A percentile compares a stretch with the other conserved stretches of the same genome.
phyloP scores from a whole-genome alignment of 345 rosid genomes.

The Populus nigra region DNA sequence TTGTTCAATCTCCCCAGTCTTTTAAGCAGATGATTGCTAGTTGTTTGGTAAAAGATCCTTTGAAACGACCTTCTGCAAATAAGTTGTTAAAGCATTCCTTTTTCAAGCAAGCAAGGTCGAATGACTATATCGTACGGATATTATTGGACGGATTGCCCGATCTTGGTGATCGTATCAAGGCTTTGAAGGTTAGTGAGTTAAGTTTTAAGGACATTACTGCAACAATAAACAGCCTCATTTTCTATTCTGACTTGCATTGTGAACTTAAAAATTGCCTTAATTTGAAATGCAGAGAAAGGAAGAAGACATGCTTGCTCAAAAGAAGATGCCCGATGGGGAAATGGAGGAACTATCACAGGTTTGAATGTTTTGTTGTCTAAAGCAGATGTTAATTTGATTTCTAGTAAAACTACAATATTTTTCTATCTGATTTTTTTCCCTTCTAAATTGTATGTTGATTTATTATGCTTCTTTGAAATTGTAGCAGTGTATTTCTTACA shows the following conservation, averaged over 20 bases:
- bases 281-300: conserved; percentile 70
- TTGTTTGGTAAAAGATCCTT: conserved; percentile 96
- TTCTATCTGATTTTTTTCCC: not conserved
- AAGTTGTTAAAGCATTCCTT: conserved; percentile 87
- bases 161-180: conserved; percentile 89
- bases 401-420: not conserved
- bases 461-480: conserved; percentile 4
- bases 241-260: conserved; percentile 3
- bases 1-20: conserved; percentile 52
- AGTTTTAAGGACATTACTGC: not conserved
- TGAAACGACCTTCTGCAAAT: conserved; percentile 85
- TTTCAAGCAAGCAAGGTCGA: conserved; percentile 95
- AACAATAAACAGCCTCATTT: not conserved
- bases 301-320: conserved; percentile 97
- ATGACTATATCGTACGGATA: conserved; percentile 67
- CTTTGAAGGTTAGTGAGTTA: conserved; percentile 61
- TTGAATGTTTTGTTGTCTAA: not conserved
- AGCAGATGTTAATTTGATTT: not conserved
- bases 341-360: conserved; percentile 98
- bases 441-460: not conserved
- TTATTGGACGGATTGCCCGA: conserved; percentile 89
- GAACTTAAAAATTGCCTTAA: conserved; percentile 21
- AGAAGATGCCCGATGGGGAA: conserved; percentile 94
- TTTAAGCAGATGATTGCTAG: conserved; percentile 99
- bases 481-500: not conserved